phyloP scores from a whole-genome alignment of 768 basidiomycete species.

The Mycena belliarum region DNA sequence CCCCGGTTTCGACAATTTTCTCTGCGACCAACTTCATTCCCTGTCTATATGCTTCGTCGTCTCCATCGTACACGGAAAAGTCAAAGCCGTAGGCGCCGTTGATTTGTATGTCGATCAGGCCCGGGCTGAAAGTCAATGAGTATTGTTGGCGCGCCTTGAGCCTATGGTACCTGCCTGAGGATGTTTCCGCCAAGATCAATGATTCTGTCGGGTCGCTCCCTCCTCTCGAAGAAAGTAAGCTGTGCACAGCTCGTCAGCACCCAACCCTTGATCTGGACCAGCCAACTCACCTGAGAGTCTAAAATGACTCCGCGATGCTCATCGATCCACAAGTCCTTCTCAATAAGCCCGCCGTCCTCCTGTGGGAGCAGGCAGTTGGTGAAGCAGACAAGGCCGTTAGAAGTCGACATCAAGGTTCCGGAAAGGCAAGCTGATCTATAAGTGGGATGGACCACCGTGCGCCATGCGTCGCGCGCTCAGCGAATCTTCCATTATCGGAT shows the following conservation, averaged over 20 bases:
- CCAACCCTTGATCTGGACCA: background rate
- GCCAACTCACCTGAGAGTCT: slow-evolving; percentile 61
- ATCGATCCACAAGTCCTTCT: slow-evolving; percentile 84
- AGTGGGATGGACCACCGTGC: slow-evolving; percentile 5
- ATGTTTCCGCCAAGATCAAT: slow-evolving; percentile 79
- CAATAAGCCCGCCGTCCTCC: slow-evolving; percentile 75
- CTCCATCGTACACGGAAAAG: slow-evolving; percentile 78
- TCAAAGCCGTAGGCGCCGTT: slow-evolving; percentile 90
- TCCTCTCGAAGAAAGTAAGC: slow-evolving; percentile 67
- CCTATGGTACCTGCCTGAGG: slow-evolving; percentile 50
- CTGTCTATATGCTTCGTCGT: slow-evolving; percentile 64
- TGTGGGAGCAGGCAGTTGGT: slow-evolving; percentile 82
- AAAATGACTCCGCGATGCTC: slow-evolving; percentile 70
- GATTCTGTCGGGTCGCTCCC: slow-evolving; percentile 59
- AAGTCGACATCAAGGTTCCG: slow-evolving; percentile 37
- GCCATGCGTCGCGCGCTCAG: slow-evolving; percentile 9
- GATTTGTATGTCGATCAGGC: slow-evolving; percentile 85
- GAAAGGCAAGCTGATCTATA: slow-evolving; percentile 13
- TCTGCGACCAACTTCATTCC: slow-evolving; percentile 73
- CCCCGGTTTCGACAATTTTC: slow-evolving; percentile 83
- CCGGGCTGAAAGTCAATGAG: slow-evolving; percentile 55
- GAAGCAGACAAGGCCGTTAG: slow-evolving; percentile 78
- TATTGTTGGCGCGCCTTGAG: background rate
- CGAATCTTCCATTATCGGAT: slow-evolving; percentile 6
- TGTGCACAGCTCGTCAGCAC: slow-evolving; percentile 27